phyloP scores from a whole-genome alignment of 2,329 filamentous ascomycete genomes.

The Sclerotinia spermophila region DNA sequence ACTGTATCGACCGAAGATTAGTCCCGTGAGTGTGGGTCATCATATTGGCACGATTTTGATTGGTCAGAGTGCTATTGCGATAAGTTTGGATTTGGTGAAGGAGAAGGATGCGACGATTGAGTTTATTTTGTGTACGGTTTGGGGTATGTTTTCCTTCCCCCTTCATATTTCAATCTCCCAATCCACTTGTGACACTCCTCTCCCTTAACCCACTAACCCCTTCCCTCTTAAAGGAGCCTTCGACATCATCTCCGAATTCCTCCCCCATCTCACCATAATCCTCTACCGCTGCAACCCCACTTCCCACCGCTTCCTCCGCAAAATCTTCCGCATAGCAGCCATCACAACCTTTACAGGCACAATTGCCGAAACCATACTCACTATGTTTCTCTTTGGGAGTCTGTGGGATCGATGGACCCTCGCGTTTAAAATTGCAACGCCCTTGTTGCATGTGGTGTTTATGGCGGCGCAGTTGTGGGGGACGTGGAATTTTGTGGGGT shows the following conservation, averaged over 20 bases:
- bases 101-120: constrained; percentile 35
- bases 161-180: neutral
- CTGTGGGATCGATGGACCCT: constrained; percentile 43
- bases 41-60: constrained; percentile 39
- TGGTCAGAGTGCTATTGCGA: constrained; percentile 43
- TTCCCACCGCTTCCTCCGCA: constrained; percentile 40
- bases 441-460: constrained; percentile 43
- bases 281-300: constrained; percentile 43
- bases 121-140: constrained; percentile 34
- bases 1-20: constrained; percentile 42
- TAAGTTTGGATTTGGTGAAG: constrained; percentile 33
- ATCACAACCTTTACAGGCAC: constrained; percentile 42
- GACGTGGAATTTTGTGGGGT: constrained; percentile 38
- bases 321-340: constrained; percentile 40
- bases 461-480: constrained; percentile 44
- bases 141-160: constrained; percentile 27
- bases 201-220: constrained; percentile 3
- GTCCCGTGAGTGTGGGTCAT: constrained; percentile 42
- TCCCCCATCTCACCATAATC: constrained; percentile 45
- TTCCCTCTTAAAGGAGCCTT: constrained; percentile 41
- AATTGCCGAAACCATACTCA: constrained; percentile 41
- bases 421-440: constrained; percentile 44
- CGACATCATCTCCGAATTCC: constrained; percentile 45
- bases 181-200: neutral
- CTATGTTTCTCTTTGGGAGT: constrained; percentile 44